Evolutionary conservation across 202 grass and related monocot species (phyloP).

Genomic region (Miscanthus sacchariflorus): DNA sequence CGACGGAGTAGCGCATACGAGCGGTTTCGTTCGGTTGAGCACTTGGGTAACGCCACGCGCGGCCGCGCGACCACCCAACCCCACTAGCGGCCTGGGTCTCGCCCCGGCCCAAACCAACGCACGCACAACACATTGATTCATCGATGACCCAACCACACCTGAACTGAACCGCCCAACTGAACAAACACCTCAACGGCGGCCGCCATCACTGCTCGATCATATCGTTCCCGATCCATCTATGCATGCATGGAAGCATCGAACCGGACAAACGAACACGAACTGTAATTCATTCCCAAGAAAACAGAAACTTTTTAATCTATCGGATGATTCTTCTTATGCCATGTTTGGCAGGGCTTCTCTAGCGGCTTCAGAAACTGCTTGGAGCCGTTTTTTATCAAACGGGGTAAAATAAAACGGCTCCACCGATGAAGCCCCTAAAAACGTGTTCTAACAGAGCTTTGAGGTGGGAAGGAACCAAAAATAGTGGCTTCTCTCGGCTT

Average conservation of each 20-base stretch:
- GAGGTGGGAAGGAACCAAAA: too few species aligned
- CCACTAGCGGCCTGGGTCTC: not conserved
- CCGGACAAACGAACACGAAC: not conserved
- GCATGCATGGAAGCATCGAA: not conserved
- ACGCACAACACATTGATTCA: constrained; percentile 44
- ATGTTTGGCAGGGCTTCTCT: too few species aligned
- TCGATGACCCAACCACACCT: constrained; percentile 35
- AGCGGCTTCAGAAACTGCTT: too few species aligned
- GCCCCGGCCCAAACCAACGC: not conserved
- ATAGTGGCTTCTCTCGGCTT: too few species aligned
- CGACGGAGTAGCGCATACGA: not conserved
- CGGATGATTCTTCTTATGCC: too few species aligned
- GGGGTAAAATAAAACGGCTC: too few species aligned
- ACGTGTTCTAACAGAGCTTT: too few species aligned
- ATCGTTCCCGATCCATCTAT: not conserved
- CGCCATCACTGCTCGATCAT: not conserved
- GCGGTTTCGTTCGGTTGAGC: constrained; percentile 40
- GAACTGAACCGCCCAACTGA: constrained; percentile 43
- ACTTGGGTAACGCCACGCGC: constrained; percentile 37
- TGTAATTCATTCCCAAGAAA: not conserved
- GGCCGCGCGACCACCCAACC: not conserved
- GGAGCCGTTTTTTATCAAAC: too few species aligned
- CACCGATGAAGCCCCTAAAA: too few species aligned
- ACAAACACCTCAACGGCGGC: constrained; percentile 11
- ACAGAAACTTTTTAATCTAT: constrained; percentile 2